phyloP scores from a whole-genome alignment of 208 protist species.

The Acanthamoeba culbertsoni region DNA sequence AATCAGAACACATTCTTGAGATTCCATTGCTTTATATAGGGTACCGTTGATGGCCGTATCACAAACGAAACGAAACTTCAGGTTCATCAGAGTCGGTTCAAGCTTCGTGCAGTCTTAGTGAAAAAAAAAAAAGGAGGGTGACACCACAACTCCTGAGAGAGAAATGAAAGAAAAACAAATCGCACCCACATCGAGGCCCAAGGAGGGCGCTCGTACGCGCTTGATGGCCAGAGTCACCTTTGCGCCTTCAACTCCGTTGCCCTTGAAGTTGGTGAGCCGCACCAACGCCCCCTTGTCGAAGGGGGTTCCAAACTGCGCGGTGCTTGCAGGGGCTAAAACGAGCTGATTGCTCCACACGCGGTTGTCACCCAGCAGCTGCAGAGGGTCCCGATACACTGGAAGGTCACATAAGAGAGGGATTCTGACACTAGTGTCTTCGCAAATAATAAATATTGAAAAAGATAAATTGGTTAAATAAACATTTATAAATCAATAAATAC shows the following conservation, averaged over 20 bases:
- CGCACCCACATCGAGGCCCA: neutral
- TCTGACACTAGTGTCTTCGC: neutral
- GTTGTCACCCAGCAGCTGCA: neutral
- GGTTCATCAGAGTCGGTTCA: neutral
- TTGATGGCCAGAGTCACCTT: neutral
- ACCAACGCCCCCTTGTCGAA: neutral
- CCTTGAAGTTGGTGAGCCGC: constrained; percentile 20
- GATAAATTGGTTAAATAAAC: no score
- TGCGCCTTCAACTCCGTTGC: neutral
- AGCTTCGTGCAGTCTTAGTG: neutral
- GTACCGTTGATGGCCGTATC: neutral
- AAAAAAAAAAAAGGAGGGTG: neutral
- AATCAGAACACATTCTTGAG: neutral
- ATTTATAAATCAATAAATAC: neutral
- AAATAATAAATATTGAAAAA: no score
- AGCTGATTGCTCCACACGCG: neutral
- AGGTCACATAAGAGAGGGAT: neutral
- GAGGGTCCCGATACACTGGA: neutral
- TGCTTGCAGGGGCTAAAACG: neutral
- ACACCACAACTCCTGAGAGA: neutral
- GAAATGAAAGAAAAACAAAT: neutral
- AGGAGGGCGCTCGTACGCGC: neutral
- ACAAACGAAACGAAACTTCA: neutral
- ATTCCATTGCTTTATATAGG: neutral
- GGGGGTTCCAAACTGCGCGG: neutral